Base-by-base conservation (phyloP, 352 stramenopile genomes). In the Stramenopiles sp. region DNA sequence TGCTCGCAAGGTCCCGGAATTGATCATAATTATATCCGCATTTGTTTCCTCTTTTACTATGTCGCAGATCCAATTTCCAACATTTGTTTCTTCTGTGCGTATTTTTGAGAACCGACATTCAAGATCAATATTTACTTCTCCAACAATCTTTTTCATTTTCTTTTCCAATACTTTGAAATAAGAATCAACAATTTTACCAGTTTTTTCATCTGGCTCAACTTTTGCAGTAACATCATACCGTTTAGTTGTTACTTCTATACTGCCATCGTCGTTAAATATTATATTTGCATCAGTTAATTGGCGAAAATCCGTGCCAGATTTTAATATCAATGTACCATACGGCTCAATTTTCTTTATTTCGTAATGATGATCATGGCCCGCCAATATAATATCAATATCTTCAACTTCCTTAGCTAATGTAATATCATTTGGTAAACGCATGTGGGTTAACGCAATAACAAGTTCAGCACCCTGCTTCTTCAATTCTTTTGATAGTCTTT, bases 61-160 rank as follows among this genome's bases (percentile, higher is more conserved):
- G 79, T 88, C 83, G 13, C 83, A 80, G 0, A 88, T 33, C 78
- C 88, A 84, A 74, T 88, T 88, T 29, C 82, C 78, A 33, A 87
- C 53, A 78, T 89, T 89, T 0, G 86, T 89, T 74, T 89, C 86
- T 27, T 80, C 74, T 7, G 82, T 88, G 30, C 85, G 81, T 31
- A 89, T 81, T 27, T 73, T 32, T 23, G 27, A 43, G 43, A 86
- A 87, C 7, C 82, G 31, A 27, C 77, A 81, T 63, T 88, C 85
- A 13, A 88, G 78, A 20, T 65, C 73, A 31, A 87, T 83, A n/a
- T 81, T 84, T 23, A 79, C 79, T 31, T 80, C 43, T 23, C 85
- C 85, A 0, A 88, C 63, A 20, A 84, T 65, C 74, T 73, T 81
- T 65, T 86, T 79, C 81, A 86, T 84, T 20, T 78, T 80, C 65